phyloP scores from a whole-genome alignment of 2,329 filamentous ascomycete species.

The Ophiobolus disseminans region DNA sequence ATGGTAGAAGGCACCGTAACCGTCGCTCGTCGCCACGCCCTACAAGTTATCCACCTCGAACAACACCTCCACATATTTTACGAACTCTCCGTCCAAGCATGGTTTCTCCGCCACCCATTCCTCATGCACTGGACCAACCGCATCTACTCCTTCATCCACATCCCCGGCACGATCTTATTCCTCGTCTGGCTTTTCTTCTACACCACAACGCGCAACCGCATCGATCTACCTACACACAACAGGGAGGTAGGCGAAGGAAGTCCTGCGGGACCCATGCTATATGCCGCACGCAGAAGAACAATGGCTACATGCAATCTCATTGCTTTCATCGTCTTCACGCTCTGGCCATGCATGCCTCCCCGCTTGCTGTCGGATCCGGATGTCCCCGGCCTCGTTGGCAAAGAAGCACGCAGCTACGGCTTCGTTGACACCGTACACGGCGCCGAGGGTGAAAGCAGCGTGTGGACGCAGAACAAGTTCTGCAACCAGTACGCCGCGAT shows the following conservation, averaged over 20 bases:
- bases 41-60: constrained; percentile 72
- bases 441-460: constrained; percentile 66
- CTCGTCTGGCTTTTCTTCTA: constrained; percentile 72
- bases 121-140: constrained; percentile 74
- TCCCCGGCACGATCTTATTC: constrained; percentile 77
- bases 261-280: constrained; percentile 59
- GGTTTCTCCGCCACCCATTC: constrained; percentile 61
- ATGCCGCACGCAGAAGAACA: constrained; percentile 62
- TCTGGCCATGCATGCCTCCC: constrained; percentile 68
- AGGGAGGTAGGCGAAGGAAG: constrained; percentile 44
- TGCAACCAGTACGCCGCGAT: constrained; percentile 82
- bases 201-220: constrained; percentile 67
- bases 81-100: constrained; percentile 68
- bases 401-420: constrained; percentile 65
- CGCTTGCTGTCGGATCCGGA: constrained; percentile 61
- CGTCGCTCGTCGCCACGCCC: constrained; percentile 71
- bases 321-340: constrained; percentile 65
- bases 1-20: constrained; percentile 72
- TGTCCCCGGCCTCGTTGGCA: constrained; percentile 63
- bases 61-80: constrained; percentile 69
- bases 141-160: constrained; percentile 79
- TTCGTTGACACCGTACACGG: constrained; percentile 68
- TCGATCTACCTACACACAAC: constrained; percentile 48
- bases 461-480: constrained; percentile 76
- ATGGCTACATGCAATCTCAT: constrained; percentile 66